These are phyloP conservation scores for Quercus tomentella DNA, from an alignment of 331 rosid genomes.

Conservation along the genomic window DNA sequence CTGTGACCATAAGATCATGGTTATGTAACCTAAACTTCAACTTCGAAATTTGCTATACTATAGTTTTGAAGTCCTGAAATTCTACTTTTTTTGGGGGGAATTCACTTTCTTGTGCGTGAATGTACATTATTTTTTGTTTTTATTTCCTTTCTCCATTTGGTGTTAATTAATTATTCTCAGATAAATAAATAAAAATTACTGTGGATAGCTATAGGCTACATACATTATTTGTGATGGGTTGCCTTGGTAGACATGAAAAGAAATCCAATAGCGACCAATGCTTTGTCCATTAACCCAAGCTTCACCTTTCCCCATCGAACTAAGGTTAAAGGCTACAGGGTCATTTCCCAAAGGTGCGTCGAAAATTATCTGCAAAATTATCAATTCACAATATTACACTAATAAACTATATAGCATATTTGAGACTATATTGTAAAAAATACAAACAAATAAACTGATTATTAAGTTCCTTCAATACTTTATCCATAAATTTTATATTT, in stretches of 20 bases:
- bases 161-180: neutral
- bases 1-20: too few relatives aligned
- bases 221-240: slow-evolving; percentile 54
- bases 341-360: slow-evolving; percentile 50
- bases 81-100: too few relatives aligned
- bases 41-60: too few relatives aligned
- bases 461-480: too few relatives aligned
- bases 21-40: too few relatives aligned
- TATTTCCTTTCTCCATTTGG: too few relatives aligned
- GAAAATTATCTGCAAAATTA: slow-evolving; percentile 32
- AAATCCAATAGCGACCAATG: slow-evolving; percentile 81
- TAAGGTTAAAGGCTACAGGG: slow-evolving; percentile 48
- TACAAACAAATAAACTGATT: too few relatives aligned
- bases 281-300: slow-evolving; percentile 69
- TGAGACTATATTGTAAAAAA: too few relatives aligned
- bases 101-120: too few relatives aligned
- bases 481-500: too few relatives aligned
- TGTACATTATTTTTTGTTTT: too few relatives aligned
- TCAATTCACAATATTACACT: neutral
- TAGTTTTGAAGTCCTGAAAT: too few relatives aligned
- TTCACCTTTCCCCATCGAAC: slow-evolving; percentile 72
- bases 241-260: slow-evolving; percentile 46
- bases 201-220: neutral
- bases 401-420: neutral
- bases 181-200: neutral